Evolutionary conservation across 2,329 filamentous ascomycete species (phyloP), one percentile per base, ranked within the genome.

Genomic region (Nemania sp.): DNA sequence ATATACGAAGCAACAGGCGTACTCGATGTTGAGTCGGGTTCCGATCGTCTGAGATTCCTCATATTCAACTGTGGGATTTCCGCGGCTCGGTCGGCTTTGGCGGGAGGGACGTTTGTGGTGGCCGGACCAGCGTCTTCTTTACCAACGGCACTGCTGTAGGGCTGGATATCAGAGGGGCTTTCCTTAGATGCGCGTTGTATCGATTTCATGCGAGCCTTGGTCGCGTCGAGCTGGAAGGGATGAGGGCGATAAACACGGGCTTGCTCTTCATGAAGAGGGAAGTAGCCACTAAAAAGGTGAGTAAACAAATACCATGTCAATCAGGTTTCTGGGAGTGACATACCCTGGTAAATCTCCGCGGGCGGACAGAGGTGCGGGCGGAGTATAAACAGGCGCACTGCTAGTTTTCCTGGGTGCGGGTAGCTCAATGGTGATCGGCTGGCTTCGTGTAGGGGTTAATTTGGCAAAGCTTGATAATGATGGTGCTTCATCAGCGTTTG

Each of bases 271-370:
- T 87, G 84, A 34, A 82, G 72, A 17, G 84, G 84, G 66, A 87
- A 87, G 67, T 87, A 87, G 29, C 81, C 84, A 71, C 85, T 87
- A 65, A 46, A 60, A 47, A 43, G 11, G n/a, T 64, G 54, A 63
- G 62, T 62, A 58, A 64, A 55, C n/a, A 54, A 47, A 47, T 39
- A 42, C 45, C 37, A 34, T 18, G 25, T n/a, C 21, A 54, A 52
- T 32, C 11, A 39, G 54, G 53, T 32, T 46, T 52, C 53, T 21
- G 11, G 50, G 35, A 42, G 40, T 45, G n/a, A 77, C 81, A 70
- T 80, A 87, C 85, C 84, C 84, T 70, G 78, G 79, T 51, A 84
- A 69, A 71, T 87, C 85, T 54, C 85, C 85, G 56, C 85, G 78
- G 46, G 81, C 85, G 25, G 84, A 85, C 20, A 87, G 72, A 63